Conservation (phyloP, 2,329 filamentous ascomycete genomes). For the Ophiostoma montium region DNA sequence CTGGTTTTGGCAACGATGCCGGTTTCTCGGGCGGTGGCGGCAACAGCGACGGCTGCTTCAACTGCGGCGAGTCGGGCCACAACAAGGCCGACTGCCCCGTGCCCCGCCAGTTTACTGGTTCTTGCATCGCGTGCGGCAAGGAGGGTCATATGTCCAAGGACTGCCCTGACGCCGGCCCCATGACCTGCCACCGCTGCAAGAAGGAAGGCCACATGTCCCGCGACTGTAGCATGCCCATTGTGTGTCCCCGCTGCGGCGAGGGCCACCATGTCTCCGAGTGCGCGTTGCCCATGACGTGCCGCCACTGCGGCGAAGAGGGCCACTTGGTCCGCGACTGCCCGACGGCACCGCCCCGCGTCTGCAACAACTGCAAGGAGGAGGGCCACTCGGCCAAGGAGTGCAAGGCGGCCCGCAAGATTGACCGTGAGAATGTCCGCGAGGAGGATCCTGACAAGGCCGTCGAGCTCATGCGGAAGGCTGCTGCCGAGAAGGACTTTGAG, state of each 20-base stretch:
- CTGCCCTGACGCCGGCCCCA: slow-evolving; percentile 27
- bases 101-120: slow-evolving; percentile 26
- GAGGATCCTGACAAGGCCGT: slow-evolving; percentile 43
- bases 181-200: slow-evolving; percentile 22
- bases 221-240: slow-evolving; percentile 41
- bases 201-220: slow-evolving; percentile 39
- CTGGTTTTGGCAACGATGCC: background rate
- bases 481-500: slow-evolving; percentile 41
- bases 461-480: slow-evolving; percentile 38
- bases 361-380: slow-evolving; percentile 47
- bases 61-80: slow-evolving; percentile 44
- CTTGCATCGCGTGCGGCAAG: slow-evolving; percentile 29
- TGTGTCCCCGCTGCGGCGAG: slow-evolving; percentile 31
- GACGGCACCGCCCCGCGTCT: slow-evolving; percentile 36
- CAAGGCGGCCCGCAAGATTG: slow-evolving; percentile 43
- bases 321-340: slow-evolving; percentile 42
- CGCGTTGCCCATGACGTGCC: slow-evolving; percentile 22
- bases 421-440: slow-evolving; percentile 34
- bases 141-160: slow-evolving; percentile 38
- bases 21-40: slow-evolving; percentile 15
- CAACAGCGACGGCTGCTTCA: slow-evolving; percentile 39
- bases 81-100: slow-evolving; percentile 49
- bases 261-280: slow-evolving; percentile 41
- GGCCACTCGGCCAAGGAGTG: slow-evolving; percentile 44
- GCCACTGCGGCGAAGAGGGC: slow-evolving; percentile 30